Base-by-base conservation (phyloP, 202 grass and related monocot genomes). In the Eragrostis tef region DNA sequence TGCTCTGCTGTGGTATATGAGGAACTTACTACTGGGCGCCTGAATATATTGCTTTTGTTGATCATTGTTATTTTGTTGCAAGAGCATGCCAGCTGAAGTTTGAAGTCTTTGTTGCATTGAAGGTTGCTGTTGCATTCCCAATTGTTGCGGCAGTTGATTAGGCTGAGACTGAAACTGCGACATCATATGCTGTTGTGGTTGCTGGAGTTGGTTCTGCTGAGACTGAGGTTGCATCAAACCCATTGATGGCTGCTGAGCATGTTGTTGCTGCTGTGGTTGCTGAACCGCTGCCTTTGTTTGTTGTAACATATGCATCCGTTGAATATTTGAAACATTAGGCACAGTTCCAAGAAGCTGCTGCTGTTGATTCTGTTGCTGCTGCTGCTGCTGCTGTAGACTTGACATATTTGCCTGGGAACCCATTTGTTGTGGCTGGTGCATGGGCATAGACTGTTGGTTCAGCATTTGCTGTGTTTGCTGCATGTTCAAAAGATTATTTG, bases 1-100 rank as follows among this genome's bases (percentile, higher is more conserved):
- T 68, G 73, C 27, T 56, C 67, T 73, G 80, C 68, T 82, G 59
- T 19, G 56, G 48, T 51, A 71, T 57, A 84, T 48, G 48, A 10
- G 45, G 74, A 90, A 79, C 92, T 91, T 94, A 98, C 95, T 89
- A 70, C 88, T 93, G 75, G 92, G 88, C 67, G 85, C 26, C 65
- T 94, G 95, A 44, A 91, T 77, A 79, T 93, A 89, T 86, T 91
- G 90, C 59, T 98, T 92, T 52, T 91, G 86, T 65, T 92, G 91
- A 25, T 93, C 84, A 84, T 59, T 89, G 25, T 41, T 81, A 70
- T 89, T 93, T 70, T 87, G 88, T 29, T 88, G 85, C 73, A 87
- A 80, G 79, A 94, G 83, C 64, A 93, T 83, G 61, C 82, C 84
- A 87, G 75, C 42, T 85, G 92, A 87, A 51, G 87, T 74, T 85